These are phyloP conservation scores for Hanseniaspora pseudoguilliermondii DNA, from an alignment of 805 yeast species.

Conservation along the genomic window DNA sequence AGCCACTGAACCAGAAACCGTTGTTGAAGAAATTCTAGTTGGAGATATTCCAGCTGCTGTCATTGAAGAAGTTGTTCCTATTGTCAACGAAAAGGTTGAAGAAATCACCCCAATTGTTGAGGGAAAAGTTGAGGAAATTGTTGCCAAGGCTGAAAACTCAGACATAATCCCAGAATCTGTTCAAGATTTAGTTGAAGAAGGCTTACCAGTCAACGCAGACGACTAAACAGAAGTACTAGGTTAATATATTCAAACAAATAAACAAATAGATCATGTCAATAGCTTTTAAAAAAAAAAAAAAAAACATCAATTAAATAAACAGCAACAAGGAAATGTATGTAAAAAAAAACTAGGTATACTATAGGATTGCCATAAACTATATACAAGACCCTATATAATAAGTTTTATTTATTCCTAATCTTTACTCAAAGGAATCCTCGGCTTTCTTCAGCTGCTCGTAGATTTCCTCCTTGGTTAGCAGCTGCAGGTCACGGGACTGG, in stretches of 20 bases:
- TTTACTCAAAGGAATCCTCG: conserved; percentile 29
- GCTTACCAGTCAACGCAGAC: conserved; percentile 10
- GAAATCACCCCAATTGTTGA: conserved; percentile 12
- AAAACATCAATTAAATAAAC: too few relatives aligned
- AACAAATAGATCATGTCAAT: not conserved
- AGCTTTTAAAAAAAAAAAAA: conserved; percentile 17
- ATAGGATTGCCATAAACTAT: conserved; percentile 12
- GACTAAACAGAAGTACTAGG: not conserved
- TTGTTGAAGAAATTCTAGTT: not conserved
- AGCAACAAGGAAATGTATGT: too few relatives aligned
- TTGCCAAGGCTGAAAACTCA: not conserved
- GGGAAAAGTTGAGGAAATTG: conserved; percentile 18
- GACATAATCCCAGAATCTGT: not conserved
- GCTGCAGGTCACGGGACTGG: conserved; percentile 34
- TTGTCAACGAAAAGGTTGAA: conserved; percentile 13
- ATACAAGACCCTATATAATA: conserved; percentile 28
- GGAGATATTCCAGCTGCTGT: conserved; percentile 15
- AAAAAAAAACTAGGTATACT: too few relatives aligned
- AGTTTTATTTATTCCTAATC: too few relatives aligned
- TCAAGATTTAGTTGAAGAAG: conserved; percentile 11
- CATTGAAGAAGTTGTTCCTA: conserved; percentile 16
- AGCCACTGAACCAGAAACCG: conserved; percentile 11
- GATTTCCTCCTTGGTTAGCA: conserved; percentile 39
- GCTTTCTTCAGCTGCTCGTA: conserved; percentile 39
- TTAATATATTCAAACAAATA: not conserved